Evolutionary conservation across 306 rosid genomes (phyloP).

Genomic region (Prunus persica): Prunus_persica_NCBIv2 NC_034009.1:30526001-30526500

Average conservation of each 20-base stretch:
- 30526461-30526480: constrained; percentile 60
- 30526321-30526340: background rate
- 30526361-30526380: background rate
- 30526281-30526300: constrained; percentile 63
- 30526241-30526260: constrained; percentile 73
- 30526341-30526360: background rate
- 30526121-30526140: background rate
- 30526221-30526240: constrained; percentile 75
- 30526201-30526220: constrained; percentile 82
- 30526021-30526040: constrained; percentile 86
- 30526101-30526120: background rate
- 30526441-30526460: constrained; percentile 79
- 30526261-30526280: constrained; percentile 79
- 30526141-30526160: background rate
- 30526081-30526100: constrained; percentile 28
- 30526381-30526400: background rate
- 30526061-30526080: constrained; percentile 73
- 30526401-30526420: constrained; percentile 20
- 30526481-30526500: constrained; percentile 68
- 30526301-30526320: constrained; percentile 22
- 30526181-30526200: background rate
- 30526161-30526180: no score
- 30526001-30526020: constrained; percentile 89
- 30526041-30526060: constrained; percentile 61
- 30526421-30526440: constrained; percentile 52